These are phyloP conservation scores for Hypomontagnella submonticulosa DNA, from an alignment of 495 filamentous ascomycete genomes.

Conservation along the genomic window DNA sequence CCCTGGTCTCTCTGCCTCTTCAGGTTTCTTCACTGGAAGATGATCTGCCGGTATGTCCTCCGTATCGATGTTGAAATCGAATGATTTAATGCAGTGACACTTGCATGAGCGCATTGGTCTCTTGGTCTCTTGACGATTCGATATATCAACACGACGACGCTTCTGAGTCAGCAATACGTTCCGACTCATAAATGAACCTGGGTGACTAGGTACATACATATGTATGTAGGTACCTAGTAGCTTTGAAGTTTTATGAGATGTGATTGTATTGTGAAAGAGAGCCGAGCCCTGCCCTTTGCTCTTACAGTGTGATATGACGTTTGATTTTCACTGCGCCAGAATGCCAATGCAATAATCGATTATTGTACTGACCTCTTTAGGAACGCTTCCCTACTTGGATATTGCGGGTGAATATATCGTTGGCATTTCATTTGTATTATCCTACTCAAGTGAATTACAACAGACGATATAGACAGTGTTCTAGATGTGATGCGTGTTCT, in stretches of 20 bases:
- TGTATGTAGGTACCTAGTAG: too few relatives aligned
- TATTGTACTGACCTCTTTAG: too few relatives aligned
- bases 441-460: too few relatives aligned
- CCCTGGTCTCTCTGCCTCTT: too few relatives aligned
- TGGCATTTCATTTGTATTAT: too few relatives aligned
- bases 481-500: too few relatives aligned
- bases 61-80: conserved; percentile 18
- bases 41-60: conserved; percentile 27
- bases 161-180: conserved; percentile 31
- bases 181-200: conserved; percentile 26
- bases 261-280: conserved; percentile 11
- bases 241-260: conserved; percentile 24
- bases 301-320: conserved; percentile 23
- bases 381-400: too few relatives aligned
- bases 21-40: conserved; percentile 27
- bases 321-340: neutral
- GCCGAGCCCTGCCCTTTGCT: neutral
- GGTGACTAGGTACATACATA: neutral
- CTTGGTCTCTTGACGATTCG: neutral
- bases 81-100: conserved; percentile 20
- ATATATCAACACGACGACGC: conserved; percentile 9
- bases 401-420: too few relatives aligned
- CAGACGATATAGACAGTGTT: too few relatives aligned
- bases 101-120: conserved; percentile 4
- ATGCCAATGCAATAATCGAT: too few relatives aligned